Base-by-base conservation (phyloP, 805 yeast species). In the Candida palmyrensis region DNA sequence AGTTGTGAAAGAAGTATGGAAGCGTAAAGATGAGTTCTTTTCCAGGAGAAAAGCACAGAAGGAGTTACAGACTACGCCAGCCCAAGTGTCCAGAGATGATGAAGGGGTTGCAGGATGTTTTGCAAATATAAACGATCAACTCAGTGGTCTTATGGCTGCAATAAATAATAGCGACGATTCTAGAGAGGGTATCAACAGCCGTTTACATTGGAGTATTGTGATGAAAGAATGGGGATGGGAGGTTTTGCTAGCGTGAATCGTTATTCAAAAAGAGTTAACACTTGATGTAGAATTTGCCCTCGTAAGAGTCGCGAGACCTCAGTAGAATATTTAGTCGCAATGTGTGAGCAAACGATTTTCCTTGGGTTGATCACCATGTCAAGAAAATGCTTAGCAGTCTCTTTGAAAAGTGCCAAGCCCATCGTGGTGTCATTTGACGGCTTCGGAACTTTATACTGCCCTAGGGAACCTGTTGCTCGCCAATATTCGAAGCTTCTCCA, bases 191-290 rank as follows among this genome's bases (percentile, higher is more conserved):
- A 60, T 76, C 26, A 58, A 61, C 29, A 66, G 75, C 19, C 64
- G 72, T 57, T 55, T 77, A 5, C 85, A 80, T 51, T 80, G 87
- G 87, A 73, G 77, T 36, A 59, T 73, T 0, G 76, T 80, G 11
- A 80, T 80, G 85, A 70, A 73, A 44, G 85, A 80, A 42, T 79
- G 87, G 86, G 77, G 78, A 1, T 78, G 86, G 84, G 86, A 80
- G 48, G 80, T 80, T 7, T 51, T 79, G 22, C 58, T 80, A 32
- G 85, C 77, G 2, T 73, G 42, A 52, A 9, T 10, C 4, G n/a
- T 6, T 25, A 25, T 6, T 7, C 8, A 25, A 9, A 25, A 25
- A 10, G n/a, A n/a, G n/a, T n/a, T n/a, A n/a, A n/a, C n/a, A n/a
- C n/a, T n/a, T n/a, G n/a, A n/a, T n/a, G n/a, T n/a, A n/a, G n/a